Evolutionary conservation across 2,329 filamentous ascomycete species (phyloP).

Genomic region (Coleophoma eucalyptorum): DNA sequence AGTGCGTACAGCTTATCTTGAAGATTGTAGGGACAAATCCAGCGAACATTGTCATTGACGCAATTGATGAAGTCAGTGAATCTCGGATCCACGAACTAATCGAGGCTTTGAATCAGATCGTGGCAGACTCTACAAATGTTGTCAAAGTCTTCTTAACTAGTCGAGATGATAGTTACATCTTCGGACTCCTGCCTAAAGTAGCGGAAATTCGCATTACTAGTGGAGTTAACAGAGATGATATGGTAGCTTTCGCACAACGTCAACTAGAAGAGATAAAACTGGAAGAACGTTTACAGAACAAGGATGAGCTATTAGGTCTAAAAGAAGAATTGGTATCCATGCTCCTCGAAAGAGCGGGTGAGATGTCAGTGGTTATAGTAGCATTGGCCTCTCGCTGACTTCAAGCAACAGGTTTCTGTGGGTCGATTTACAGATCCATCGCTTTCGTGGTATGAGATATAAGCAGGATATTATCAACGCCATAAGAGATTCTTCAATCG

Average conservation of each 20-base stretch:
- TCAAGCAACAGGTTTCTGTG: not conserved
- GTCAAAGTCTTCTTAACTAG: slow-evolving; percentile 10
- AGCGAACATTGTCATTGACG: slow-evolving; percentile 10
- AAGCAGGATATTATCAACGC: not conserved
- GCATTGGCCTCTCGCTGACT: not conserved
- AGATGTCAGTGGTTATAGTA: not conserved
- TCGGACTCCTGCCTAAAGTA: not conserved
- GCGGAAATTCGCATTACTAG: not conserved
- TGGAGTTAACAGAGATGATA: not conserved
- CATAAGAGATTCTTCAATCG: not conserved
- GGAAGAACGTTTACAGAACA: not conserved
- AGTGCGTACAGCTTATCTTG: slow-evolving; percentile 5
- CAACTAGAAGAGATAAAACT: not conserved
- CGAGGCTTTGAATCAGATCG: slow-evolving; percentile 4
- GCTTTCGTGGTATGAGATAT: not conserved
- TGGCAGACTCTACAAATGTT: slow-evolving; percentile 1
- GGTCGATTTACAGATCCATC: not conserved
- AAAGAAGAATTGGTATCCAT: not conserved
- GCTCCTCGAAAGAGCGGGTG: not conserved
- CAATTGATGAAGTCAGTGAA: slow-evolving; percentile 7
- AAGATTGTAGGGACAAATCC: slow-evolving; percentile 1
- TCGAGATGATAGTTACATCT: slow-evolving; percentile 4
- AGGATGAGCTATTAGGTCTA: not conserved
- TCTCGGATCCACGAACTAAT: slow-evolving; percentile 2
- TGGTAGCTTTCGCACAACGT: not conserved